A percentile compares a stretch with the other conserved stretches of the same genome.
Conservation (phyloP, 2,329 filamentous ascomycete species). For the Pseudogymnoascus sp. region DNA sequence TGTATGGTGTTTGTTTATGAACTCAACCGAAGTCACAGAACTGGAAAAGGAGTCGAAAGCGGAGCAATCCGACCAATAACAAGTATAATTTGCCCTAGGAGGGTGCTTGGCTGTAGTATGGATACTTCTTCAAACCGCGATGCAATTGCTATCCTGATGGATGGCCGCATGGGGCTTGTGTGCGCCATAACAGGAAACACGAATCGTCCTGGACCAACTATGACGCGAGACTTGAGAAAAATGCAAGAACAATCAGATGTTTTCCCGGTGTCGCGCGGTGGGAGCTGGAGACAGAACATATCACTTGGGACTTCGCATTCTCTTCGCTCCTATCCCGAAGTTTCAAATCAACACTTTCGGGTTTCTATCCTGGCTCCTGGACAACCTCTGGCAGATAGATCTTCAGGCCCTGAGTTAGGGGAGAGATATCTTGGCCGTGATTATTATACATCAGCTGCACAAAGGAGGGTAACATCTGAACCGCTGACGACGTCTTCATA, state of each 20-base stretch:
- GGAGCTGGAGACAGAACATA: background rate
- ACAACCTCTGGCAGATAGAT: background rate
- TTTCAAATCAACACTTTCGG: background rate
- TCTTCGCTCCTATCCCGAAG: background rate
- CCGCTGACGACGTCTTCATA: background rate
- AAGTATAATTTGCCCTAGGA: slow-evolving; percentile 47
- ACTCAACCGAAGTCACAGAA: slow-evolving; percentile 20
- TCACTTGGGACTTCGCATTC: background rate
- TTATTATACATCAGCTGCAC: background rate
- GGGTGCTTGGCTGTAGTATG: slow-evolving; percentile 54
- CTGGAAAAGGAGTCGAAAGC: slow-evolving; percentile 1
- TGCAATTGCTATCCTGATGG: slow-evolving; percentile 51
- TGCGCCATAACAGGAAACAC: slow-evolving; percentile 41
- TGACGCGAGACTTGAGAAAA: background rate
- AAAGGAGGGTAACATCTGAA: background rate
- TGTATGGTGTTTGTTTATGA: slow-evolving; percentile 50
- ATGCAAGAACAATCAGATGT: background rate
- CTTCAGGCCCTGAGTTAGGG: background rate
- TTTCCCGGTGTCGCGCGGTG: background rate
- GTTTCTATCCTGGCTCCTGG: background rate
- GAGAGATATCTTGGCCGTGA: background rate
- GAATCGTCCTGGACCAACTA: slow-evolving; percentile 14
- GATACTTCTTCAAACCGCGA: slow-evolving; percentile 50
- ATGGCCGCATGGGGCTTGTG: slow-evolving; percentile 53
- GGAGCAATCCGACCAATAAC: slow-evolving; percentile 39